Evolutionary conservation across 2,329 filamentous ascomycete species (phyloP), one percentile per base, ranked within the genome.

Genomic region (Alternaria arborescens): DNA sequence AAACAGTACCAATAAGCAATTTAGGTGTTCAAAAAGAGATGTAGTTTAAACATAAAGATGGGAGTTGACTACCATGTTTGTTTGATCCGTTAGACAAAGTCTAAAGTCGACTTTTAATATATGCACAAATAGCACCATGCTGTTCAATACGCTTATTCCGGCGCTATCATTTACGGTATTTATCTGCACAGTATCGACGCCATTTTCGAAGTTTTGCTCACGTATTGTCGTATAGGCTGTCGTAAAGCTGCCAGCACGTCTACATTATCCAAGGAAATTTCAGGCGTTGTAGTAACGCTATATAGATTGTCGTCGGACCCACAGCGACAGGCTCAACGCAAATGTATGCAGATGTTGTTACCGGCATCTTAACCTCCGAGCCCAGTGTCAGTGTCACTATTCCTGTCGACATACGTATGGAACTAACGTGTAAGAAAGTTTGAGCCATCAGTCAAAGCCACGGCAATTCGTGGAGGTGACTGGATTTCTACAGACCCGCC

Each of bases 391-490:
- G 50, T 40, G 12, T 42, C 38, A 34, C 22, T 8, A 3, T 22
- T 12, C 12, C 28, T 50, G 3, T 18, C 22, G 22, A 10, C 3
- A 12, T 20, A 42, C 11, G 2, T 6, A 22, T 18, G 18, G 20
- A 20, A 3, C 18, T 22, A 42, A 42, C 18, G 3, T 18, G n/a
- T 42, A 42, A 30, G 16, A 12, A 20, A 46, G 41, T 46, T 44
- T 8, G 34, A 28, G 11, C 40, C 43, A 34, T 22, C 36, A n/a
- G 12, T 46, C 41, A 14, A 36, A 44, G 41, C 22, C 6, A 59
- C 32, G 5, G 56, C 36, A 14, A 55, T 59, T n/a, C 56, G 51
- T 20, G 56, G 51, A 8, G 51, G 56, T 18, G 56, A 59, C 11
- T 38, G 44, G n/a, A 55, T 51, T 22, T 54, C 36, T 14, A 50